phyloP scores from a whole-genome alignment of 1,284 basidiomycete genomes.

The Singerocomus rubriflavus region DNA sequence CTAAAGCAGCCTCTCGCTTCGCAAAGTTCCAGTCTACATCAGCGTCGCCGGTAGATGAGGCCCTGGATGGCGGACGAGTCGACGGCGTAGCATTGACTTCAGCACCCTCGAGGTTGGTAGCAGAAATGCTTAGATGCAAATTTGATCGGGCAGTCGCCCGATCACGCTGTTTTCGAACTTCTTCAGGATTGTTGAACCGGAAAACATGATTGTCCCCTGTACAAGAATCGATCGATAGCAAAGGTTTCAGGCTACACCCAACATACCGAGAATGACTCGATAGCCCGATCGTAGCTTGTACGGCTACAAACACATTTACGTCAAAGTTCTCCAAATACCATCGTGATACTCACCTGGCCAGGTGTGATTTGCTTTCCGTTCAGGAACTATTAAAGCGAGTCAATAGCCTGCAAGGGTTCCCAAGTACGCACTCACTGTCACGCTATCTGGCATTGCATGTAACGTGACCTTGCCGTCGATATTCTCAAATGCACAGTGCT shows the following conservation, averaged over 20 bases:
- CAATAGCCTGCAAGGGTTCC: slow-evolving; percentile 1
- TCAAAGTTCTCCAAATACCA: slow-evolving; percentile 15
- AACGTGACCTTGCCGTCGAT: slow-evolving; percentile 82
- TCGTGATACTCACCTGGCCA: slow-evolving; percentile 53
- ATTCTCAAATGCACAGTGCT: slow-evolving; percentile 93
- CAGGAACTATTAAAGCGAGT: slow-evolving; percentile 57
- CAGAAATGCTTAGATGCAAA: slow-evolving; percentile 60
- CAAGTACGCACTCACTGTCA: slow-evolving; percentile 61
- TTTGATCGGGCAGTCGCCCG: slow-evolving; percentile 69
- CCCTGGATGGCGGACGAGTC: slow-evolving; percentile 75
- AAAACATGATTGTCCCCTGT: slow-evolving; percentile 96
- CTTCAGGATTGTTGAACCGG: slow-evolving; percentile 94
- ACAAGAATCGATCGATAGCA: not conserved
- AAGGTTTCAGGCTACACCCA: slow-evolving; percentile 8
- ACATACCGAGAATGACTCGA: slow-evolving; percentile 87
- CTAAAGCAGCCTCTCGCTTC: slow-evolving; percentile 85
- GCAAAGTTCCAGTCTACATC: slow-evolving; percentile 94
- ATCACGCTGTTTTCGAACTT: slow-evolving; percentile 87
- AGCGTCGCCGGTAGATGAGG: slow-evolving; percentile 60
- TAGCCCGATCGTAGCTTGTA: slow-evolving; percentile 89
- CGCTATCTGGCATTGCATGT: slow-evolving; percentile 73
- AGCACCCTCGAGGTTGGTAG: slow-evolving; percentile 57
- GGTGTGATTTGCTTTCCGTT: slow-evolving; percentile 87
- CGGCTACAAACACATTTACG: slow-evolving; percentile 44
- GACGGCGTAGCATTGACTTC: slow-evolving; percentile 40